These are phyloP conservation scores for Flaveria ramosissima DNA, from an alignment of 129 eudicot genomes.

Conservation along the genomic window DNA sequence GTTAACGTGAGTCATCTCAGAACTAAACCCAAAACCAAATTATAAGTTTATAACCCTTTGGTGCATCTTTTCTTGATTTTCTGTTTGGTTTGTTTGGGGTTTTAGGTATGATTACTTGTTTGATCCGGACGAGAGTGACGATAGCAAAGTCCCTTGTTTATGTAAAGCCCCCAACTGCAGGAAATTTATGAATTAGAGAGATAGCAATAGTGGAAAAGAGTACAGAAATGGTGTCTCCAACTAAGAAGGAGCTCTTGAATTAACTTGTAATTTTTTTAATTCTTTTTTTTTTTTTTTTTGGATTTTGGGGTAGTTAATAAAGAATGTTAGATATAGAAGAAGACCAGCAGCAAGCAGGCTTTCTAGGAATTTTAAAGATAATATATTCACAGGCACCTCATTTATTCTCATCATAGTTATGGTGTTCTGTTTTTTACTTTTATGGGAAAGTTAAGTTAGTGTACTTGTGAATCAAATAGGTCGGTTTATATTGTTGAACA, in stretches of 20 bases:
- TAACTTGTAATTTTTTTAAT: conserved; percentile 24
- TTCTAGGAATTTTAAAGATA: conserved; percentile 14
- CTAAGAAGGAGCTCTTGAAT: conserved; percentile 33
- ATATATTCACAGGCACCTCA: conserved; percentile 14
- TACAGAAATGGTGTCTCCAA: conserved; percentile 53
- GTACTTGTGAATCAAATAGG: too few species aligned
- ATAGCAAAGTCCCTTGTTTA: conserved; percentile 84
- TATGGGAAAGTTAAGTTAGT: neutral
- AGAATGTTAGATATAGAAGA: conserved; percentile 27
- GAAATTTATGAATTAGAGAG: conserved; percentile 85
- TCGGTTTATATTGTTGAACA: too few species aligned
- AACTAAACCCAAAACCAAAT: conserved; percentile 8
- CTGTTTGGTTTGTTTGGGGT: conserved; percentile 9
- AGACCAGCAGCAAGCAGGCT: conserved; percentile 14
- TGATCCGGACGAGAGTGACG: conserved; percentile 95
- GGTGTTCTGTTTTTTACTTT: conserved; percentile 13
- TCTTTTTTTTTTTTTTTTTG: conserved; percentile 15
- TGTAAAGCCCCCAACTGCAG: conserved; percentile 85
- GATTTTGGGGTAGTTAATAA: conserved; percentile 15
- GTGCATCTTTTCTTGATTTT: neutral
- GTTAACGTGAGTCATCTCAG: conserved; percentile 58
- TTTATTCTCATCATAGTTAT: conserved; percentile 23
- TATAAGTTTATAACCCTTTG: neutral
- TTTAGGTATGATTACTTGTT: conserved; percentile 93
- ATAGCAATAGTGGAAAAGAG: conserved; percentile 26